Percentiles rank a stretch among this genome's conserved stretches.
Conservation (phyloP, 1,284 basidiomycete species). For the Tausonia pullulans region DNA sequence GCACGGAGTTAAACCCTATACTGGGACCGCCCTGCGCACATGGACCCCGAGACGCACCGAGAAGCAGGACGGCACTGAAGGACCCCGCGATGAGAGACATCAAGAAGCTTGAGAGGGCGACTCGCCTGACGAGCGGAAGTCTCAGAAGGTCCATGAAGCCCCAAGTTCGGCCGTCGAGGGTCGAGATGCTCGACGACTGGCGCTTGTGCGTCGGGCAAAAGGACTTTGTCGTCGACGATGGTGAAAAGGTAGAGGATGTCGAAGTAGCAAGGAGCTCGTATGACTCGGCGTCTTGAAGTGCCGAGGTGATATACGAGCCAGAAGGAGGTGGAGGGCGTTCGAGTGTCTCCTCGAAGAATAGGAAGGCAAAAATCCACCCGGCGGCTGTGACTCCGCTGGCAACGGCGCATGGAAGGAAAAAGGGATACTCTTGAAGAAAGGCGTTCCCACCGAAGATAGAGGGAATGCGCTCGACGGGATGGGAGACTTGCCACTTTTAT, state of each 20-base stretch:
- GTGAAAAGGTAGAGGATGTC: background rate
- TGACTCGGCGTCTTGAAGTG: background rate
- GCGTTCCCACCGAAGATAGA: slow-evolving; percentile 30
- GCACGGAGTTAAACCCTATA: no score
- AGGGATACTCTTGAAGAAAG: slow-evolving; percentile 35
- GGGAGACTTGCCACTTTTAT: slow-evolving; percentile 22
- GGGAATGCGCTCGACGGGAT: slow-evolving; percentile 37
- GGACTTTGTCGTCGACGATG: background rate
- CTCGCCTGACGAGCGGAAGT: background rate
- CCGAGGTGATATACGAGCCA: background rate
- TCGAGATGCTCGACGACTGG: background rate
- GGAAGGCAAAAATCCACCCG: slow-evolving; percentile 28
- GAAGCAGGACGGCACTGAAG: slow-evolving; percentile 28
- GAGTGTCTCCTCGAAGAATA: slow-evolving; percentile 26
- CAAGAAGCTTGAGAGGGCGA: background rate
- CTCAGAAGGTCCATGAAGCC: background rate
- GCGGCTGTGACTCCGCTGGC: slow-evolving; percentile 30
- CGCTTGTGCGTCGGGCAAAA: background rate
- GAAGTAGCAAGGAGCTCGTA: slow-evolving; percentile 2
- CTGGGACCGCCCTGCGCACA: background rate
- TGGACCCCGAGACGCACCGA: slow-evolving; percentile 30
- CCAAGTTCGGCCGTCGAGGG: background rate
- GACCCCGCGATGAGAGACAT: slow-evolving; percentile 27
- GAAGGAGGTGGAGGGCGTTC: background rate
- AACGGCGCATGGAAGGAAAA: slow-evolving; percentile 38